Base-by-base conservation (phyloP, 2,329 filamentous ascomycete genomes). In the Aspergillus spinulosporus region DNA sequence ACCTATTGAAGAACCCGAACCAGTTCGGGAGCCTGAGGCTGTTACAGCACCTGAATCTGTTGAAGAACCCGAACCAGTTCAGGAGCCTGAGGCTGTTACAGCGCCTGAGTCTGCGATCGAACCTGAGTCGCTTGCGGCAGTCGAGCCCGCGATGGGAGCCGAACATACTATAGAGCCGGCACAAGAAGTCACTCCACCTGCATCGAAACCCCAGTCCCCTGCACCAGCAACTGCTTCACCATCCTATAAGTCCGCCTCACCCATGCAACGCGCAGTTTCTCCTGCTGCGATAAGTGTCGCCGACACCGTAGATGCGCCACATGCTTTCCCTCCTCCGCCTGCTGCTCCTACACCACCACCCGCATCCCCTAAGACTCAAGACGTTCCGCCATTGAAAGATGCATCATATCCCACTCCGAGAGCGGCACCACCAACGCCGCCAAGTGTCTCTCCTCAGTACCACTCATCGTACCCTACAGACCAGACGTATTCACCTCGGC, bases 181-280 rank as follows among this genome's bases (percentile, higher is more conserved):
- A 29, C 52, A 59, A n/a, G 51, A 61, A 46, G 52, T 47, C 28
- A 61, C 56, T 52, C 53, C 56, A n/a, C 52, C 61, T 52, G 46
- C 50, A 8, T 59, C 58, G 29, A 62, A 63, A 50, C 57, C 60
- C 36, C 52, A 54, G 28, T 61, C 63, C 37, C 62, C 60, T 48
- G 59, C 49, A 21, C 57, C 52, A 14, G 51, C 56, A 36, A 43
- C 50, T 39, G 52, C 49, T 39, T 60, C 60, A 12, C 57, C 58
- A 14, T 52, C 59, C 39, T 56, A 56, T 53, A 63, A 60, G 47
- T 49, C 61, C 14, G 52, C 52, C 15, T 62, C 56, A 31, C 59
- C 60, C 15, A 60, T 56, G 39, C 55, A 52, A 54, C 55, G 51
- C 44, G 52, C 55, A 42, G 43, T 43, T 31, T 60, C 58, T 12